These are phyloP conservation scores for Stephania cephalantha DNA, from an alignment of 164 flowering plant genomes.

Conservation along the genomic window DNA sequence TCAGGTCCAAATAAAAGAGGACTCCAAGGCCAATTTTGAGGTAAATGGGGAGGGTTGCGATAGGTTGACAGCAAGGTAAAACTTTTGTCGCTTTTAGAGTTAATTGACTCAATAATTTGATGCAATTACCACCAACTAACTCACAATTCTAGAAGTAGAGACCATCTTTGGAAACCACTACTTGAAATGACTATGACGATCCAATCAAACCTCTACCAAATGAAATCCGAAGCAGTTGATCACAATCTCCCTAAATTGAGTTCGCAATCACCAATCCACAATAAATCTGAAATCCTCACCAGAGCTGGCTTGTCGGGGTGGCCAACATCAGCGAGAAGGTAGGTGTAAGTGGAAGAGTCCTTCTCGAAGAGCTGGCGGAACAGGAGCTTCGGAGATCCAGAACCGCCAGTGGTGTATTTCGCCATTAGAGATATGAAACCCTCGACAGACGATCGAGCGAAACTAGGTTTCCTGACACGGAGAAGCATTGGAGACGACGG, in stretches of 20 bases:
- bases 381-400: conserved; percentile 41
- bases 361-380: conserved; percentile 87
- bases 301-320: conserved; percentile 88
- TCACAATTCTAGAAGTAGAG: no score
- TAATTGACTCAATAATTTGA: no score
- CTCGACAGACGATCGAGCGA: background rate
- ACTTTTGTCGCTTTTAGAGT: no score
- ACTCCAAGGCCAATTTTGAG: no score
- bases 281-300: conserved; percentile 26
- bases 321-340: conserved; percentile 77
- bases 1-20: no score
- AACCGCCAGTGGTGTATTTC: conserved; percentile 26
- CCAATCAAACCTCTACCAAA: background rate
- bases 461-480: background rate
- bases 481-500: background rate
- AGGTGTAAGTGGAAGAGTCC: conserved; percentile 88
- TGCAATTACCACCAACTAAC: no score
- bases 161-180: no score
- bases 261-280: background rate
- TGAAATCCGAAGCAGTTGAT: no score
- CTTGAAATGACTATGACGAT: no score
- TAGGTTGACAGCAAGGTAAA: no score
- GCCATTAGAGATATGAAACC: conserved; percentile 22
- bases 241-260: background rate
- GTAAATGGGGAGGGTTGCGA: no score